phyloP scores from a whole-genome alignment of 768 basidiomycete species.

The Chiua virens region DNA sequence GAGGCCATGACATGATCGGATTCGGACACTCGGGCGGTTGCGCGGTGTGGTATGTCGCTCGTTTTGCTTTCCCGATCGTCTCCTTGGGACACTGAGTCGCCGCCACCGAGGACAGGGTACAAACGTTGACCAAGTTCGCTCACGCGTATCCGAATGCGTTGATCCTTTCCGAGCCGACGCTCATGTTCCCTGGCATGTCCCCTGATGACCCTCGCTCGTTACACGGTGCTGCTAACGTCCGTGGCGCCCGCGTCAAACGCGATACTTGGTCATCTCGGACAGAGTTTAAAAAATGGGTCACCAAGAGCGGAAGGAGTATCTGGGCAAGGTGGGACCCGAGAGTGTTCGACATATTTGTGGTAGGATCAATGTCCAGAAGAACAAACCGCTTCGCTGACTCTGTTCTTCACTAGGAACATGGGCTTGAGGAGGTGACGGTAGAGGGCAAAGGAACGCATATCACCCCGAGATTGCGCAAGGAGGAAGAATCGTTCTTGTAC shows the following conservation, averaged over 20 bases:
- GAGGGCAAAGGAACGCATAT: slow-evolving; percentile 13
- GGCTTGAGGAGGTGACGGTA: slow-evolving; percentile 16
- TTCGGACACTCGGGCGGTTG: slow-evolving; percentile 31
- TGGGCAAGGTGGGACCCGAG: slow-evolving; percentile 28
- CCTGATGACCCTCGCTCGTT: slow-evolving; percentile 26
- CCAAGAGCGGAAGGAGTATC: slow-evolving; percentile 8
- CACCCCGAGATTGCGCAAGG: slow-evolving; percentile 26
- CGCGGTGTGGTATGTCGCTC: slow-evolving; percentile 23
- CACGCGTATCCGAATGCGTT: slow-evolving; percentile 14
- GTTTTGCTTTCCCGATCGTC: background rate
- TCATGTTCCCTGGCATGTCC: slow-evolving; percentile 32
- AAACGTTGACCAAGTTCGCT: slow-evolving; percentile 18
- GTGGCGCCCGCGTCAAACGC: slow-evolving; percentile 25
- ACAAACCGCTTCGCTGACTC: background rate
- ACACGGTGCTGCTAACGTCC: slow-evolving; percentile 32
- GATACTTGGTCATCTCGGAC: slow-evolving; percentile 27
- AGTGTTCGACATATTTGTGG: slow-evolving; percentile 24
- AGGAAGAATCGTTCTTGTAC: slow-evolving; percentile 31
- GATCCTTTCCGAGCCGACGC: slow-evolving; percentile 30
- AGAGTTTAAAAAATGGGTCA: slow-evolving; percentile 20
- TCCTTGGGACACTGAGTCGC: background rate
- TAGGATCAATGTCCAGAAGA: slow-evolving; percentile 1
- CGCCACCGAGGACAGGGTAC: slow-evolving; percentile 7
- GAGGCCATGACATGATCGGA: slow-evolving; percentile 22
- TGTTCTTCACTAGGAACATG: slow-evolving; percentile 19